These are phyloP conservation scores for Pyrenula aspistea DNA, from an alignment of 495 filamentous ascomycete species.

Conservation along the genomic window DNA sequence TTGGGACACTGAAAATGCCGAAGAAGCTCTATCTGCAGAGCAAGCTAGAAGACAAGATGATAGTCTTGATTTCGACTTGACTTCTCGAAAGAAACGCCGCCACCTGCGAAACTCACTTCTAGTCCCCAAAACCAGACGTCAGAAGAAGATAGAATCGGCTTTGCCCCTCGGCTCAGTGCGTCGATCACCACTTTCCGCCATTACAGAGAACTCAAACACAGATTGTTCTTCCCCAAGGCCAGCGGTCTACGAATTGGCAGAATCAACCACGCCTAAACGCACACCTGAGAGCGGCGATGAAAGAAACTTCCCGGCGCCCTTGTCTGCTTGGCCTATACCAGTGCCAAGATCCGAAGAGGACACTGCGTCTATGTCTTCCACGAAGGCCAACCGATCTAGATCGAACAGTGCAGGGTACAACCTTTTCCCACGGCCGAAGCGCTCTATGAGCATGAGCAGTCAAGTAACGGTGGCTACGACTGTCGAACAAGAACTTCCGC, in stretches of 20 bases:
- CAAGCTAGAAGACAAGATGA: not conserved
- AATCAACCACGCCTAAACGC: not conserved
- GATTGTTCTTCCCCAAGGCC: not conserved
- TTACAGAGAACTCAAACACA: not conserved
- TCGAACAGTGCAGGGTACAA: not conserved
- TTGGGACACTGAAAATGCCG: not conserved
- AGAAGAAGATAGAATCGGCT: not conserved
- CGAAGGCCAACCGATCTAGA: not conserved
- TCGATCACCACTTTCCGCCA: not conserved
- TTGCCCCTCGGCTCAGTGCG: not conserved
- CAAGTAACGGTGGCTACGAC: not conserved
- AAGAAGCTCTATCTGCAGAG: not conserved
- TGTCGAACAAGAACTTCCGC: not conserved
- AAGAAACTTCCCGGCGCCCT: not conserved
- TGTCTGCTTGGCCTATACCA: not conserved
- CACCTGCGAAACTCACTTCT: not conserved
- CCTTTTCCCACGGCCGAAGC: not conserved
- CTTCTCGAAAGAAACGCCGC: not conserved
- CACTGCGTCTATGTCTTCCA: not conserved
- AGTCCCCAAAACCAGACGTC: not conserved
- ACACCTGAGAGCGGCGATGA: not conserved
- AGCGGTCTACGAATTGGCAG: not conserved
- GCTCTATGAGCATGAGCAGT: not conserved
- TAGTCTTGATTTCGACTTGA: not conserved
- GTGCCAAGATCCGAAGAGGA: not conserved